A percentile compares a stretch with the other conserved stretches of the same genome.
Conservation (phyloP, 2,329 filamentous ascomycete species). For the Zasmidium cellare region DNA sequence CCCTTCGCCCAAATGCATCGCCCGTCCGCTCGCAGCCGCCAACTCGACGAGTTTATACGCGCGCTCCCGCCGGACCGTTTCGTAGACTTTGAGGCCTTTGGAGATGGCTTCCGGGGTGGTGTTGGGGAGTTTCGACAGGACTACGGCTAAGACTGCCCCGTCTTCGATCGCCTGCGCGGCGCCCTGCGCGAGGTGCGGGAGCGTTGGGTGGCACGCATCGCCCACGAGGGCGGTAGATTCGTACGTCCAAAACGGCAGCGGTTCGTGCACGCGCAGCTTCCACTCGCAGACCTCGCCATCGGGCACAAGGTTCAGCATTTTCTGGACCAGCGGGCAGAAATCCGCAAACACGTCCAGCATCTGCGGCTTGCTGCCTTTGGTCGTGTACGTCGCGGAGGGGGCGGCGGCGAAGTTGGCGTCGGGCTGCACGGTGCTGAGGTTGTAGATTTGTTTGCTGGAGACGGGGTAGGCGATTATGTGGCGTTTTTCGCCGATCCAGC, state of each 20-base stretch:
- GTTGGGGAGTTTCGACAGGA: conserved; percentile 51
- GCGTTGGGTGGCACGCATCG: conserved; percentile 63
- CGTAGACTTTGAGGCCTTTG: conserved; percentile 57
- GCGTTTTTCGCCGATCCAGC: conserved; percentile 73
- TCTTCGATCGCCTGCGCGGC: conserved; percentile 67
- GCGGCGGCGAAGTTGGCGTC: conserved; percentile 61
- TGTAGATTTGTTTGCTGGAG: conserved; percentile 65
- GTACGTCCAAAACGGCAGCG: conserved; percentile 62
- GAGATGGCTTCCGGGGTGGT: conserved; percentile 48
- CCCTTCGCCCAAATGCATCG: conserved; percentile 59
- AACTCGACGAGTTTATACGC: conserved; percentile 59
- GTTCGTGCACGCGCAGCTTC: conserved; percentile 63
- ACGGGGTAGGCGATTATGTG: conserved; percentile 81
- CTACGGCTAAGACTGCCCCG: conserved; percentile 56
- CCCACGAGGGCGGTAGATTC: conserved; percentile 56
- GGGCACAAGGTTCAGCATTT: conserved; percentile 62
- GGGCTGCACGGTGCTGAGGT: conserved; percentile 63
- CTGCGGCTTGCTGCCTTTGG: conserved; percentile 58
- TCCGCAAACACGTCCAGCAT: conserved; percentile 62
- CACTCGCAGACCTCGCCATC: conserved; percentile 68
- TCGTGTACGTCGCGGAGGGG: conserved; percentile 63
- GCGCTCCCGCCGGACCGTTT: conserved; percentile 56
- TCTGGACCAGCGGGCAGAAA: conserved; percentile 62
- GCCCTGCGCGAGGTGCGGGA: conserved; percentile 65
- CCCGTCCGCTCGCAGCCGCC: conserved; percentile 55